These are phyloP conservation scores for Rhodotorula diobovata DNA, from an alignment of 768 basidiomycete genomes.

Conservation along the genomic window DNA sequence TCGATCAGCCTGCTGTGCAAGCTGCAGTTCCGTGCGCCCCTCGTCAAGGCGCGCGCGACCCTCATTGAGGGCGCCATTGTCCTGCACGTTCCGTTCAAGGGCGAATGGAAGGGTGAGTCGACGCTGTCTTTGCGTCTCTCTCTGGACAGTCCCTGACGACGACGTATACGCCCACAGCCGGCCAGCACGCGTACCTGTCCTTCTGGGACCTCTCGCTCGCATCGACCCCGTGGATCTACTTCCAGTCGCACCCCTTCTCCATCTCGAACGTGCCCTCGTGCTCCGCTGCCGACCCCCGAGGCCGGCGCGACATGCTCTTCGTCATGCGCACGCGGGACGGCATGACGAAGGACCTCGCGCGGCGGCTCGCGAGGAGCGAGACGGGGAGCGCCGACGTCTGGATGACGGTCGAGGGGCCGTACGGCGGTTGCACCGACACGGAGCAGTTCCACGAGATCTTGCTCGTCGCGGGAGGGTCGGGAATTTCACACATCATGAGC, in stretches of 20 bases:
- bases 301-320: conserved; percentile 34
- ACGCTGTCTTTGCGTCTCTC: not conserved
- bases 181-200: conserved; percentile 22
- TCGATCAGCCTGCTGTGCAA: conserved; percentile 10
- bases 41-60: conserved; percentile 29
- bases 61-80: conserved; percentile 31
- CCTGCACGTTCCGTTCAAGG: conserved; percentile 31
- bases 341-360: conserved; percentile 29
- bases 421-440: conserved; percentile 14
- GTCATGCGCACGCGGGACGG: conserved; percentile 35
- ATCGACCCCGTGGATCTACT: conserved; percentile 14
- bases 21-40: conserved; percentile 22
- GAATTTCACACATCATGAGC: conserved; percentile 31
- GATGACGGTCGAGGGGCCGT: conserved; percentile 17
- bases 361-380: not conserved
- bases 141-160: not conserved
- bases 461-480: conserved; percentile 31
- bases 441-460: conserved; percentile 32
- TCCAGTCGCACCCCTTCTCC: conserved; percentile 35
- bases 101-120: conserved; percentile 21
- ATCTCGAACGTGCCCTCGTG: conserved; percentile 35
- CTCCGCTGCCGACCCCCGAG: conserved; percentile 13
- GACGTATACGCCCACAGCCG: not conserved
- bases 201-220: conserved; percentile 25
- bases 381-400: conserved; percentile 14